Conservation (phyloP, 768 basidiomycete species). For the Lactarius akahatsu region DNA sequence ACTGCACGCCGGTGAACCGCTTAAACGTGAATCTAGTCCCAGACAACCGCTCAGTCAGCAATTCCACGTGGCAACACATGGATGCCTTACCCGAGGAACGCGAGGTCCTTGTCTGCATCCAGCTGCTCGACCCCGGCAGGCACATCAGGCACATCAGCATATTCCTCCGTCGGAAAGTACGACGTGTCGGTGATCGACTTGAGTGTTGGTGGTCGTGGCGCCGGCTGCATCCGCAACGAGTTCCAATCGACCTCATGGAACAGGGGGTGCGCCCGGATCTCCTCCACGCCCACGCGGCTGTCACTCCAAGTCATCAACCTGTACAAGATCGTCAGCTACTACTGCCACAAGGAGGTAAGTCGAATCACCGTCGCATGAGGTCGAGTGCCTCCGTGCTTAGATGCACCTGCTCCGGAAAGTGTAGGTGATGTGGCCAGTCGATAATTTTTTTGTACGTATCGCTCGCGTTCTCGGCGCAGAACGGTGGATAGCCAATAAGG, state of each 20-base stretch:
- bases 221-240: conserved; percentile 80
- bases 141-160: conserved; percentile 69
- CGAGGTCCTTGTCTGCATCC: conserved; percentile 54
- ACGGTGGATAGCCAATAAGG: conserved; percentile 94
- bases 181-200: conserved; percentile 93
- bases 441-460: conserved; percentile 99
- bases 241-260: conserved; percentile 96
- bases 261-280: conserved; percentile 88
- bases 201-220: conserved; percentile 92
- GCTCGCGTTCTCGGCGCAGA: conserved; percentile 94
- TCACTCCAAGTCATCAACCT: conserved; percentile 88
- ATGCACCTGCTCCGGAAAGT: conserved; percentile 95
- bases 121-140: conserved; percentile 43
- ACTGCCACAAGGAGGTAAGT: background rate
- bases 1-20: conserved; percentile 50
- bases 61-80: background rate
- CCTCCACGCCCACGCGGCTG: conserved; percentile 71
- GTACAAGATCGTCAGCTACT: conserved; percentile 7
- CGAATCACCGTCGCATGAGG: conserved; percentile 69
- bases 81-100: conserved; percentile 50
- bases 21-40: conserved; percentile 71
- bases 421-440: conserved; percentile 85
- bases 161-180: conserved; percentile 94
- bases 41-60: conserved; percentile 14
- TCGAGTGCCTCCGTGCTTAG: conserved; percentile 90